Evolutionary conservation across 139 green algal genomes (phyloP).

Genomic region (Chlamydomonas schloesseri): DNA sequence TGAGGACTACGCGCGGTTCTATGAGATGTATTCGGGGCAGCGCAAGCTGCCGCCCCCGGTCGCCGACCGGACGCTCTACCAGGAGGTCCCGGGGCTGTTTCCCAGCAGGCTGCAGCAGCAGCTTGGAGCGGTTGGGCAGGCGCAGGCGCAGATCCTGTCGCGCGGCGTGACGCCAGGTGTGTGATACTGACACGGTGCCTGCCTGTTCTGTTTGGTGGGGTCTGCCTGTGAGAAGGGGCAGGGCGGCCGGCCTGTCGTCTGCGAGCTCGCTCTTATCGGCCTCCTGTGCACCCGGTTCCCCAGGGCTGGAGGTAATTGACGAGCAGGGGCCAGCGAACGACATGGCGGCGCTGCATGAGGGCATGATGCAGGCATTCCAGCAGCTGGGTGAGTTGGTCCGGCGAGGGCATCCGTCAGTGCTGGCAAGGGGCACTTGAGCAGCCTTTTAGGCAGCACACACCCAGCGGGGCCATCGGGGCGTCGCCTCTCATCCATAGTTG

Average conservation of each 20-base stretch:
- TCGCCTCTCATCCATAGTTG: no score
- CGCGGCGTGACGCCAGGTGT: slow-evolving; percentile 16
- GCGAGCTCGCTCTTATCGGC: no score
- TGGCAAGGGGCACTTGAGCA: no score
- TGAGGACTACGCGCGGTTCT: slow-evolving; percentile 88
- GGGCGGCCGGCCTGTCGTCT: no score
- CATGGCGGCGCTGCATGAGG: slow-evolving; percentile 59
- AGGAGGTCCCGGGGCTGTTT: slow-evolving; percentile 70
- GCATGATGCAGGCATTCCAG: slow-evolving; percentile 68
- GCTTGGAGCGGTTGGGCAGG: background rate
- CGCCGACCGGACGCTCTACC: slow-evolving; percentile 81
- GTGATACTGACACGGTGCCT: no score
- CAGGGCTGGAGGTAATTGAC: slow-evolving; percentile 78
- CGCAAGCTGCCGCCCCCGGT: slow-evolving; percentile 87
- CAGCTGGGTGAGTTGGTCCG: slow-evolving; percentile 65
- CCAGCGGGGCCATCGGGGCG: no score
- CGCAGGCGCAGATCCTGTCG: slow-evolving; percentile 23
- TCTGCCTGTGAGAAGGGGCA: no score
- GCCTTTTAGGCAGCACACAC: slow-evolving; percentile 3
- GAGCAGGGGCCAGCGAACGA: slow-evolving; percentile 71
- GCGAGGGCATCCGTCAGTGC: no score
- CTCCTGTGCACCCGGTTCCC: background rate
- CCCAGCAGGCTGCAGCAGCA: slow-evolving; percentile 46
- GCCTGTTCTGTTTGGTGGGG: background rate
- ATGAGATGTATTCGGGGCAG: slow-evolving; percentile 73